A percentile compares a stretch with the other conserved stretches of the same genome.
Evolutionary conservation across 139 green algal genomes (phyloP).

Genomic region (Chlamydomonas urium): DNA sequence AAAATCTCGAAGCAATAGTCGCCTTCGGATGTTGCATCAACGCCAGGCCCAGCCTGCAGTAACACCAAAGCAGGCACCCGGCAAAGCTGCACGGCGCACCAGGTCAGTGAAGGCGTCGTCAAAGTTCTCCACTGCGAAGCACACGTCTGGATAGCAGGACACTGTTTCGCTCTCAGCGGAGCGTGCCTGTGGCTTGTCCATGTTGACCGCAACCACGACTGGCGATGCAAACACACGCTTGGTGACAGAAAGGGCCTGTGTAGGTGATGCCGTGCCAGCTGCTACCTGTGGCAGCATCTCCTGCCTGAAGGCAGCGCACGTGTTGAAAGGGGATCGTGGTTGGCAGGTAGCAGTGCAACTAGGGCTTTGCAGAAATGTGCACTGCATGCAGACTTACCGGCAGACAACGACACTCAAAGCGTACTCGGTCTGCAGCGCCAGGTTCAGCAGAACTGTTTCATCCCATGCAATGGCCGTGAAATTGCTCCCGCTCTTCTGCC

Average conservation of each 20-base stretch:
- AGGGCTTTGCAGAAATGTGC: background rate
- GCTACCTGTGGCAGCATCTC: slow-evolving; percentile 7
- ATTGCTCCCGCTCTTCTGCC: slow-evolving; percentile 27
- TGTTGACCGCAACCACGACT: slow-evolving; percentile 49
- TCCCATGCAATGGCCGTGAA: slow-evolving; percentile 53
- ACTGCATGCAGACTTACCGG: slow-evolving; percentile 17
- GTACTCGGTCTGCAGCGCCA: slow-evolving; percentile 64
- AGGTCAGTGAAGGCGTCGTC: slow-evolving; percentile 58
- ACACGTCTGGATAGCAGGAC: slow-evolving; percentile 70
- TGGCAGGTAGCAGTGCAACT: background rate
- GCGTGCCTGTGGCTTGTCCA: slow-evolving; percentile 35
- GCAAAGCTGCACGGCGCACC: too few relatives aligned
- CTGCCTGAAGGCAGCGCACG: background rate
- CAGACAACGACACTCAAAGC: slow-evolving; percentile 49
- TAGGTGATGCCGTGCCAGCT: slow-evolving; percentile 17
- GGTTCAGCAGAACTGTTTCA: slow-evolving; percentile 58
- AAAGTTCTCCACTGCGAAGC: slow-evolving; percentile 77
- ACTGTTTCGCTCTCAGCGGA: background rate
- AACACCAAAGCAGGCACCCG: too few relatives aligned
- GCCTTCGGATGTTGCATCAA: too few relatives aligned
- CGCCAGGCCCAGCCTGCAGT: too few relatives aligned
- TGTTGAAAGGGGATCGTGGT: background rate
- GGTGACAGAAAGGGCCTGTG: slow-evolving; percentile 10
- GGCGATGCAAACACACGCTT: slow-evolving; percentile 50
- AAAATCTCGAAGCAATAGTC: too few relatives aligned